Evolutionary conservation across 2,329 filamentous ascomycete genomes (phyloP), one percentile per base, ranked within the genome.

Genomic region (Neopestalotiopsis clavispora): DNA sequence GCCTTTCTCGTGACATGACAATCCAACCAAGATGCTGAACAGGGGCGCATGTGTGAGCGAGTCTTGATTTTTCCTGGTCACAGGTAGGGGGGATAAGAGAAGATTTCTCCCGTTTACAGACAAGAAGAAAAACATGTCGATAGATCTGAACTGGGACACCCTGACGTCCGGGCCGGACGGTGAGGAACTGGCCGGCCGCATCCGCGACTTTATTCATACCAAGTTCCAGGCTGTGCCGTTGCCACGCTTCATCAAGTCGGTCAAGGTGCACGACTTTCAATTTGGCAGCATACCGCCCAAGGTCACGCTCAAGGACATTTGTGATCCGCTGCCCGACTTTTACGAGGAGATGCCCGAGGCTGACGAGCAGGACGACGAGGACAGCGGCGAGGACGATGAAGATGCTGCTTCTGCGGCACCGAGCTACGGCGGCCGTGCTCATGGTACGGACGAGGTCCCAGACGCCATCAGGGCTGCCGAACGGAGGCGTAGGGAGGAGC

Each of bases 131-230:
- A 42, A 66, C 70, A 99, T 99, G 96, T 98, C 96, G 74, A 95
- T 99, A 84, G 95, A 98, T 78, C 92, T 99, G 79, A 94, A 97
- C 82, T 99, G 96, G 96, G 92, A 96, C 77, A 92, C 92, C 71
- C 89, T 98, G 78, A 98, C 95, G 28, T 91, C 90, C 71, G 96
- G 96, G 34, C 90, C 94, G 63, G 95, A 98, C 81, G 95, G 96
- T 68, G 87, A 91, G 72, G 92, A 90, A 67, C 90, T 98, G 70
- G 94, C 95, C 63, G 92, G 94, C 78, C 89, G 88, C 71, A 97
- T 99, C 81, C 93, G 95, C 73, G 90, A 91, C 76, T 99, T 99
- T 82, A 93, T 99, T 75, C 94, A 99, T 82, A 92, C 94, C 78
- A 96, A 95, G 77, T 99, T 99, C 82, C 96, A 99, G 82, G 90